A percentile compares a stretch with the other conserved stretches of the same genome.
These are phyloP conservation scores for Trichomonascaceae sp. DNA, from an alignment of 1,139 yeast genomes.

Conservation along the genomic window DNA sequence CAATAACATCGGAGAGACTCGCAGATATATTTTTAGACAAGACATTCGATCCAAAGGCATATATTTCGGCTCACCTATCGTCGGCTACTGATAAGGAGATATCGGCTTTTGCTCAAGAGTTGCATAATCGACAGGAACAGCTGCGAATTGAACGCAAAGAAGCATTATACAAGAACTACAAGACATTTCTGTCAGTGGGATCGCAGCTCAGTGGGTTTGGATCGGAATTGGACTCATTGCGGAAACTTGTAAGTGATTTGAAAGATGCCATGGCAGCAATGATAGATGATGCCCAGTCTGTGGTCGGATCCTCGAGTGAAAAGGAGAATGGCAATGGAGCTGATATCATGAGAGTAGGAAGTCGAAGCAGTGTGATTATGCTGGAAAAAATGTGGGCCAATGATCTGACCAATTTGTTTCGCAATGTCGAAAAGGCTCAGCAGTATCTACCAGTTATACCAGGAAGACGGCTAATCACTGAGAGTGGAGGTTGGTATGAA, in stretches of 20 bases:
- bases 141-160: slow-evolving; percentile 57
- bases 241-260: slow-evolving; percentile 56
- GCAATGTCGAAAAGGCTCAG: slow-evolving; percentile 87
- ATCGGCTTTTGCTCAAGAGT: slow-evolving; percentile 59
- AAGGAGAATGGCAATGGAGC: background rate
- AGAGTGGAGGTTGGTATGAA: slow-evolving; percentile 83
- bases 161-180: slow-evolving; percentile 65
- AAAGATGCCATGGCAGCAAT: slow-evolving; percentile 61
- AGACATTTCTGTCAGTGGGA: slow-evolving; percentile 63
- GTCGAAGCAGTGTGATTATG: slow-evolving; percentile 60
- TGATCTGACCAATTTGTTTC: slow-evolving; percentile 65
- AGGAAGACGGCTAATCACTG: slow-evolving; percentile 75
- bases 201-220: slow-evolving; percentile 58
- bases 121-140: slow-evolving; percentile 47
- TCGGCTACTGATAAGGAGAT: slow-evolving; percentile 70
- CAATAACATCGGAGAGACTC: background rate
- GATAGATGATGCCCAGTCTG: slow-evolving; percentile 55
- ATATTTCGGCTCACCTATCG: slow-evolving; percentile 49
- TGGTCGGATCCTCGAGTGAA: background rate
- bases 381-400: slow-evolving; percentile 77
- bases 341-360: slow-evolving; percentile 1
- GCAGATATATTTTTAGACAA: slow-evolving; percentile 23
- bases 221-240: slow-evolving; percentile 54
- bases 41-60: slow-evolving; percentile 44
- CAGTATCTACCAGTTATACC: slow-evolving; percentile 70